phyloP scores from a whole-genome alignment of 495 filamentous ascomycete genomes.

The Filosporella fistucella region DNA sequence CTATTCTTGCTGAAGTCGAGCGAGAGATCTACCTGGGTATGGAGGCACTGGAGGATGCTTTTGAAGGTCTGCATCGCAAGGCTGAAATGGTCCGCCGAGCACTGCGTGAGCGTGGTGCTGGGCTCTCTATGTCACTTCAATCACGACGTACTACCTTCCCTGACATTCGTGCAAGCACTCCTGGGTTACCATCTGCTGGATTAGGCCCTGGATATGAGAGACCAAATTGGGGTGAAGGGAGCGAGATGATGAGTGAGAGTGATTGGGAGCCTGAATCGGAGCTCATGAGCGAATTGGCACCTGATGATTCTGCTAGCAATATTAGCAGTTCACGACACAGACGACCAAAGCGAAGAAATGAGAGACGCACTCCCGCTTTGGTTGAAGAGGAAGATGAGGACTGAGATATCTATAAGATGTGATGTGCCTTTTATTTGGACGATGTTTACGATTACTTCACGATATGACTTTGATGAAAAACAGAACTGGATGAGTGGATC shows the following conservation, averaged over 20 bases:
- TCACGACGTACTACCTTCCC: slow-evolving; percentile 47
- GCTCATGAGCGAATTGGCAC: slow-evolving; percentile 63
- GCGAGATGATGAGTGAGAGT: slow-evolving; percentile 45
- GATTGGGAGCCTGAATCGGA: slow-evolving; percentile 65
- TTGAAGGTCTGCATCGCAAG: slow-evolving; percentile 83
- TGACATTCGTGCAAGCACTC: slow-evolving; percentile 18
- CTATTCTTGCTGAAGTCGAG: slow-evolving; percentile 83
- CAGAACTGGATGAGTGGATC: no score
- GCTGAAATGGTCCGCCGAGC: slow-evolving; percentile 77
- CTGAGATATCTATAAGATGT: no score
- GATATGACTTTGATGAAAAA: no score
- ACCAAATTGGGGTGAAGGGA: slow-evolving; percentile 22
- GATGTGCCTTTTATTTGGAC: no score
- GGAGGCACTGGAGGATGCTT: slow-evolving; percentile 92
- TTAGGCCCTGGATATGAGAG: slow-evolving; percentile 22
- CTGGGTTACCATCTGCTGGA: slow-evolving; percentile 10
- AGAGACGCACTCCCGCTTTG: slow-evolving; percentile 75
- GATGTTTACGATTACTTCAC: no score
- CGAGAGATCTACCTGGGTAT: slow-evolving; percentile 89
- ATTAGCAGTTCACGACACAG: slow-evolving; percentile 71
- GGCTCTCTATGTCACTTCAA: slow-evolving; percentile 73
- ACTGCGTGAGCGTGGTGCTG: slow-evolving; percentile 74
- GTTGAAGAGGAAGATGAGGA: slow-evolving; percentile 82
- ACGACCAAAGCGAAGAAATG: slow-evolving; percentile 64
- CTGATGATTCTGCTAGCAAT: slow-evolving; percentile 78